Conservation (phyloP, 208 protist species). For the Trypanosoma scelopori region DNA sequence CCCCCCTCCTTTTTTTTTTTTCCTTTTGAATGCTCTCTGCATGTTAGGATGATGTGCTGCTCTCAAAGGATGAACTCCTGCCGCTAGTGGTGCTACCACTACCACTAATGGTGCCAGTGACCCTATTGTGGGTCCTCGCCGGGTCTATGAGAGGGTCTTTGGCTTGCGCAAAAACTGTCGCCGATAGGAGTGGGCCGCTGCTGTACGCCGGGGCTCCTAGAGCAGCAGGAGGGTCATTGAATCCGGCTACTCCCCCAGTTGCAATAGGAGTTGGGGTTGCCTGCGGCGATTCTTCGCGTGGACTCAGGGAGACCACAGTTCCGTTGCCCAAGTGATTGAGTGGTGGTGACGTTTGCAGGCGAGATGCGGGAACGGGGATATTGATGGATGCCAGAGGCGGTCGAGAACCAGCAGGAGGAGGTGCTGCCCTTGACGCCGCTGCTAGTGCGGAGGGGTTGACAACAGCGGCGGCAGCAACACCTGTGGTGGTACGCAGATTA, state of each 20-base stretch:
- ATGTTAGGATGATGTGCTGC: conserved; percentile 15
- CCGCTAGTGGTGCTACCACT: not conserved
- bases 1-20: not conserved
- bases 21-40: not conserved
- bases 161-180: conserved; percentile 5
- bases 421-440: not conserved
- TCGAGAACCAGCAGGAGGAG: not conserved
- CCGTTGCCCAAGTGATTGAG: too few relatives aligned
- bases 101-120: not conserved
- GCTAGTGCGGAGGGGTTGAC: conserved; percentile 2
- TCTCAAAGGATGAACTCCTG: conserved; percentile 14
- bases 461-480: not conserved
- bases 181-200: not conserved
- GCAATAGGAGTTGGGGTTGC: conserved; percentile 1
- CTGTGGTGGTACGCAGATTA: not conserved
- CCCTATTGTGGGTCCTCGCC: not conserved
- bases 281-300: too few relatives aligned
- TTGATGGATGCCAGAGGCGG: too few relatives aligned
- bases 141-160: not conserved
- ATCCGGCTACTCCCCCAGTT: not conserved
- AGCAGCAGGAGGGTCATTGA: not conserved
- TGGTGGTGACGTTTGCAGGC: not conserved
- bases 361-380: not conserved
- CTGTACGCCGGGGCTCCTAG: conserved; percentile 3
- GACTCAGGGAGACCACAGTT: too few relatives aligned